phyloP scores from a whole-genome alignment of 345 rosid genomes.

The Physaria fendleri region DNA sequence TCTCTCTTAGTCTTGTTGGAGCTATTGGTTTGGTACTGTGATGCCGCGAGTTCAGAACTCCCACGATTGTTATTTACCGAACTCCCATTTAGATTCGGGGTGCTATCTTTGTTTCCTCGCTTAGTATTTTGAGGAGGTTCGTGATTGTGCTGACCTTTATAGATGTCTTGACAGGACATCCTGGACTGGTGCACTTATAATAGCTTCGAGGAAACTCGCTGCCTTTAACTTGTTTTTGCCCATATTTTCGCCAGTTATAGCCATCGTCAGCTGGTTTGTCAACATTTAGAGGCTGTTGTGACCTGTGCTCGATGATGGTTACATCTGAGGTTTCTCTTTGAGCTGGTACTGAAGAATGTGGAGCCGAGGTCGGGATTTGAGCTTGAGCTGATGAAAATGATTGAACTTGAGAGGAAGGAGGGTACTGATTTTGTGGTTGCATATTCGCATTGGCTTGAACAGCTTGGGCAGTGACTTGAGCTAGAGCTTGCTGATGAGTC shows the following conservation, averaged over 20 bases:
- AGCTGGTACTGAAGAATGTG: constrained; percentile 24
- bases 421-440: constrained; percentile 33
- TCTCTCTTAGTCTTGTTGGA: constrained; percentile 41
- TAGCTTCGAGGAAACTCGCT: constrained; percentile 85
- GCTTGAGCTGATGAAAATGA: constrained; percentile 23
- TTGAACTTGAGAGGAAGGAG: constrained; percentile 30
- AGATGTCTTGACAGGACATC: constrained; percentile 82
- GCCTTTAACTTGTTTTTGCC: constrained; percentile 92
- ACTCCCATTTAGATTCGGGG: constrained; percentile 29
- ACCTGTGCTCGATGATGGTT: constrained; percentile 39
- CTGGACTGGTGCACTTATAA: constrained; percentile 69
- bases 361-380: constrained; percentile 27
- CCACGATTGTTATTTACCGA: constrained; percentile 30
- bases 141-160: constrained; percentile 85
- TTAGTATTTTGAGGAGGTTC: constrained; percentile 55
- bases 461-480: constrained; percentile 74
- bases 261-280: constrained; percentile 76
- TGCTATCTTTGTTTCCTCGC: constrained; percentile 41
- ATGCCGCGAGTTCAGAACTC: constrained; percentile 16
- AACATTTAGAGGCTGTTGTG: constrained; percentile 34
- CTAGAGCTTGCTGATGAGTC: constrained; percentile 82
- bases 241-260: constrained; percentile 88
- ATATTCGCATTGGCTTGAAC: constrained; percentile 47
- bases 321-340: constrained; percentile 30
- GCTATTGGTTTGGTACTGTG: constrained; percentile 17